Evolutionary conservation across 345 rosid genomes (phyloP).

Genomic region (Salix viminalis): DNA sequence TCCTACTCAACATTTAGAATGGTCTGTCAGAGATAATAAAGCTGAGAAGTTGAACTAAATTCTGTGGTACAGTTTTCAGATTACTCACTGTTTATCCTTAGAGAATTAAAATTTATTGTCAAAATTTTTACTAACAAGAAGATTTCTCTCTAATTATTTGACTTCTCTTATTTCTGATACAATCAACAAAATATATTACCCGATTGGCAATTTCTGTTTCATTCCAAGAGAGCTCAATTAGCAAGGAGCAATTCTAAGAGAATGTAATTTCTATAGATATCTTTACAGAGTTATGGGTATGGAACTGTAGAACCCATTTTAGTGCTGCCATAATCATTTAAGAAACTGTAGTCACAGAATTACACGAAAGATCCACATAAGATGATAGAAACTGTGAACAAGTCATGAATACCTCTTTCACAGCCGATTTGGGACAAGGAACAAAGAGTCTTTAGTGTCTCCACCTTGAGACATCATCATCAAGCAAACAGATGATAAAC

Average conservation of each 20-base stretch:
- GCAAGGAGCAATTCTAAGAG: neutral
- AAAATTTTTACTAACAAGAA: neutral
- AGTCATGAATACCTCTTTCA: conserved; percentile 19
- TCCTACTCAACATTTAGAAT: neutral
- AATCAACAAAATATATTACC: neutral
- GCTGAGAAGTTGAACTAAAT: neutral
- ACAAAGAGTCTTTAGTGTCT: neutral
- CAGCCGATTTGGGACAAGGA: conserved; percentile 11
- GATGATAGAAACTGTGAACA: conserved; percentile 3
- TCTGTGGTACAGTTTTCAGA: neutral
- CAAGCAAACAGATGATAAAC: neutral
- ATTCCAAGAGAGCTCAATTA: neutral
- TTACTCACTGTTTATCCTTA: neutral
- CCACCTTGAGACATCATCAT: conserved; percentile 8
- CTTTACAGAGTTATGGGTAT: neutral
- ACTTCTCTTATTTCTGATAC: neutral
- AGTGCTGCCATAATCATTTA: conserved; percentile 5
- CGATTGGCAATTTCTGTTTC: neutral
- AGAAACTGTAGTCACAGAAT: conserved; percentile 19
- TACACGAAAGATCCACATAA: conserved; percentile 5
- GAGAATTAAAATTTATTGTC: neutral
- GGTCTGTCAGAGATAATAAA: neutral
- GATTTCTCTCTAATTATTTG: neutral
- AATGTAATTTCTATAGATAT: conserved; percentile 6
- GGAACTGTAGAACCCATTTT: conserved; percentile 5